These are phyloP conservation scores for Neurospora sp. DNA, from an alignment of 495 filamentous ascomycete species.

Conservation along the genomic window DNA sequence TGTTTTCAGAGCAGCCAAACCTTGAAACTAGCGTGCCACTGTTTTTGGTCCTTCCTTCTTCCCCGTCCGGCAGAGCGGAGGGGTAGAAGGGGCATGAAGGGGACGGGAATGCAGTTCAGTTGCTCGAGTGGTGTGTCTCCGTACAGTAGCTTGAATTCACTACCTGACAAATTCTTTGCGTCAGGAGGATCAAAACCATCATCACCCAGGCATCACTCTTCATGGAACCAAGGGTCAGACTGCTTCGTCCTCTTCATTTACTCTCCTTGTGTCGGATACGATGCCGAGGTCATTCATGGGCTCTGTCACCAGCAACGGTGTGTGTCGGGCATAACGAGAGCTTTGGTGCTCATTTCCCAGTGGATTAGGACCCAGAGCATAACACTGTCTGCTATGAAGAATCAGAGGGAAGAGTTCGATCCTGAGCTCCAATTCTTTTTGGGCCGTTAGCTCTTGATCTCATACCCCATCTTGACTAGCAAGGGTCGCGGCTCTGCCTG, in stretches of 20 bases:
- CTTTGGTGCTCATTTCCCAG: background rate
- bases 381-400: slow-evolving; percentile 12
- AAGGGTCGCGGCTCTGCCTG: slow-evolving; percentile 19
- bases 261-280: background rate
- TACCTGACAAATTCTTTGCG: background rate
- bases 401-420: background rate
- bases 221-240: background rate
- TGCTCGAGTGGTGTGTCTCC: background rate
- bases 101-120: background rate
- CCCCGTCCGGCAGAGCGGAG: slow-evolving; percentile 13
- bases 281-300: background rate
- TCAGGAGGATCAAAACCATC: background rate
- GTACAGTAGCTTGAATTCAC: background rate
- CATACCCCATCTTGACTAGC: slow-evolving; percentile 25
- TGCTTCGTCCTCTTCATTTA: background rate
- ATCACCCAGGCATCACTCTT: background rate
- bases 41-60: slow-evolving; percentile 3
- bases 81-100: background rate
- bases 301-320: background rate
- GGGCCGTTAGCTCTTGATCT: slow-evolving; percentile 5
- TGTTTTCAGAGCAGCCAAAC: background rate
- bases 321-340: background rate
- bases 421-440: slow-evolving; percentile 1
- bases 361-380: slow-evolving; percentile 7
- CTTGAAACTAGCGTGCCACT: background rate